Evolutionary conservation across 805 yeast species (phyloP).

Genomic region (Saccharomycodes ludwigii): DNA sequence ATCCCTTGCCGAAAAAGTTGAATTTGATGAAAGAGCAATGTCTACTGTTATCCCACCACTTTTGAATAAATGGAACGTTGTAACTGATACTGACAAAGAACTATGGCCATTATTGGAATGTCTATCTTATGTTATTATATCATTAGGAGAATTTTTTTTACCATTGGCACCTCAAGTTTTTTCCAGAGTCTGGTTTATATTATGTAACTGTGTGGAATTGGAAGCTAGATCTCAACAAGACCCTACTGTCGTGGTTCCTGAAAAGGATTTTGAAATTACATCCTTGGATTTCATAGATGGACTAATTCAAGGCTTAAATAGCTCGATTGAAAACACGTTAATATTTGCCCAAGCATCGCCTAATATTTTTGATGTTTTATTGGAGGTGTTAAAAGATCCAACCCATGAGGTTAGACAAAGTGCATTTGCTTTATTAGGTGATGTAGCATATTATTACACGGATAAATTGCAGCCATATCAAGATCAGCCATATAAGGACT

Average conservation of each 20-base stretch:
- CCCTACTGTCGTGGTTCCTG: conserved; percentile 59
- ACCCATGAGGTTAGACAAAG: conserved; percentile 86
- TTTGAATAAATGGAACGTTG: conserved; percentile 63
- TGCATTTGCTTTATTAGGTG: conserved; percentile 84
- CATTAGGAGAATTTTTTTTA: conserved; percentile 71
- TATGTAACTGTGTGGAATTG: conserved; percentile 53
- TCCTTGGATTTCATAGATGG: conserved; percentile 88
- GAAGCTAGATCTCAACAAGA: conserved; percentile 53
- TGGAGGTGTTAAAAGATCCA: conserved; percentile 62
- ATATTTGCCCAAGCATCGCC: conserved; percentile 19
- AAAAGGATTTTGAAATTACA: conserved; percentile 81
- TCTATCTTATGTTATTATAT: conserved; percentile 81
- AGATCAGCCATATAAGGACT: conserved; percentile 19
- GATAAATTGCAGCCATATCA: conserved; percentile 27
- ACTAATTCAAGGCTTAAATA: conserved; percentile 75
- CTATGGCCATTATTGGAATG: conserved; percentile 91
- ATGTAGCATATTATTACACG: conserved; percentile 56
- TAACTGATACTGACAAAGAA: conserved; percentile 70
- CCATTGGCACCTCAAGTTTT: conserved; percentile 85
- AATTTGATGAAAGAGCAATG: conserved; percentile 44
- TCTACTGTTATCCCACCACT: conserved; percentile 67
- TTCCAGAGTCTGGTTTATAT: conserved; percentile 59
- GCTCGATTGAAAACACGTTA: conserved; percentile 41
- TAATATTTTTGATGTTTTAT: conserved; percentile 46
- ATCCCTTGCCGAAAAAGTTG: conserved; percentile 68